Evolutionary conservation across 1,284 basidiomycete genomes (phyloP), one percentile per base, ranked within the genome.

Genomic region (Papiliotrema fonsecae): DNA sequence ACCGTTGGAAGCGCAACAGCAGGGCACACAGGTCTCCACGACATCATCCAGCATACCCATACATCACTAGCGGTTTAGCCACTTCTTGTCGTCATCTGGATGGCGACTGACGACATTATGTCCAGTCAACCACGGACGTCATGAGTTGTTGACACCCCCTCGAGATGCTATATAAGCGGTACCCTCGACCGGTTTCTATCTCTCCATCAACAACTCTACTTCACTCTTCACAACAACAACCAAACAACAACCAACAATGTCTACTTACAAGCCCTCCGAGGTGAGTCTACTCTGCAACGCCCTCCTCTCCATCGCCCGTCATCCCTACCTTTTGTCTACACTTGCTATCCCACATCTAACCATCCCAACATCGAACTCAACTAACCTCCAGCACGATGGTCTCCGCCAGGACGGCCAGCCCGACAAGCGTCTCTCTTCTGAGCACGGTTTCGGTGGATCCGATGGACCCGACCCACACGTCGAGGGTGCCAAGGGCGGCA

Each of bases 401-500:
- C 60, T 69, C 52, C 65, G 62, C 53, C 57, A 67, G 55, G 64
- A 67, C 56, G 70, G 69, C 38, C 61, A 62, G 38, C 69, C 67
- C 32, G 69, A 73, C 62, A 69, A 70, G 65, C 58, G 69, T 39
- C 56, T 69, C 41, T 67, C 63, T 49, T 64, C 62, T 42, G 69
- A 73, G 57, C 71, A 73, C 62, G 70, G 70, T 40, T 71, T 73
- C 58, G 67, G 64, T 35, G 64, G 66, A 42, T 60, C 57, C 42
- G 62, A 69, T 48, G 63, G 66, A 42, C 66, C 66, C 41, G 66
- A 69, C 56, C 66, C 66, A 24, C 61, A 64, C 56, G 64, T 64
- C 30, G 64, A 67, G 54, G 67, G 67, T 21, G 44, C 40, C 40
- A 69, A 69, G 56, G 66, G 66, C 35, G 66, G 66, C 19, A 51